Conservation (phyloP, 164 flowering plant species). For the Sextonia rubra region DNA sequence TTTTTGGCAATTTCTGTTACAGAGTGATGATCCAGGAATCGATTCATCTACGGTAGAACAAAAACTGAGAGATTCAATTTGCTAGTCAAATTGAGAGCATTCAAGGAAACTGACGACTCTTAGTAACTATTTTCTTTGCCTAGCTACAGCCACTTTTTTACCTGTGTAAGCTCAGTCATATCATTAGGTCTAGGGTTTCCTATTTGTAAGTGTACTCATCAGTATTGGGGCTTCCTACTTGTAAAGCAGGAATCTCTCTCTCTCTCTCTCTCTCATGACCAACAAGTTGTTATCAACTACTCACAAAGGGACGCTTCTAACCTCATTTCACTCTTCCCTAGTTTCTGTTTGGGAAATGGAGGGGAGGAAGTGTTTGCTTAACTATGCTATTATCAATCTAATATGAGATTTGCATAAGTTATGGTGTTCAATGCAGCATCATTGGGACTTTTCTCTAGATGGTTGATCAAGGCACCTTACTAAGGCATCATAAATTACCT, state of each 20-base stretch:
- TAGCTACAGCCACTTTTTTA: background rate
- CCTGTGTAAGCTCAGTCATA: background rate
- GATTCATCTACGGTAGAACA: constrained; percentile 6
- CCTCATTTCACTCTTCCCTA: no score
- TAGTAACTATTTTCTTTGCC: no score
- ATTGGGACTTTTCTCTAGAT: background rate
- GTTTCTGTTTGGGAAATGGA: no score
- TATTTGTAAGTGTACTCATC: background rate
- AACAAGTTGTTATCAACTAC: no score
- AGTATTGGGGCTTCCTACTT: background rate
- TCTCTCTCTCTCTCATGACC: background rate
- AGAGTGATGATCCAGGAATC: constrained; percentile 1
- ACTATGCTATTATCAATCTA: no score
- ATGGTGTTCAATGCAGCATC: background rate
- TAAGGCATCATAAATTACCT: background rate
- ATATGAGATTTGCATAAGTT: no score
- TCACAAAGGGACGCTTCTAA: no score
- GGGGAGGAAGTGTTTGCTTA: no score
- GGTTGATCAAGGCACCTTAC: background rate
- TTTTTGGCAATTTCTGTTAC: background rate
- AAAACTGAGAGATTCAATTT: constrained; percentile 6
- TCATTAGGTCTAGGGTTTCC: background rate
- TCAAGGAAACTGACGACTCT: background rate
- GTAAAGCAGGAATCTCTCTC: background rate
- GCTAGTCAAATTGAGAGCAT: background rate